Conservation (phyloP, 1,284 basidiomycete genomes). For the Inonotus obliquus region DNA sequence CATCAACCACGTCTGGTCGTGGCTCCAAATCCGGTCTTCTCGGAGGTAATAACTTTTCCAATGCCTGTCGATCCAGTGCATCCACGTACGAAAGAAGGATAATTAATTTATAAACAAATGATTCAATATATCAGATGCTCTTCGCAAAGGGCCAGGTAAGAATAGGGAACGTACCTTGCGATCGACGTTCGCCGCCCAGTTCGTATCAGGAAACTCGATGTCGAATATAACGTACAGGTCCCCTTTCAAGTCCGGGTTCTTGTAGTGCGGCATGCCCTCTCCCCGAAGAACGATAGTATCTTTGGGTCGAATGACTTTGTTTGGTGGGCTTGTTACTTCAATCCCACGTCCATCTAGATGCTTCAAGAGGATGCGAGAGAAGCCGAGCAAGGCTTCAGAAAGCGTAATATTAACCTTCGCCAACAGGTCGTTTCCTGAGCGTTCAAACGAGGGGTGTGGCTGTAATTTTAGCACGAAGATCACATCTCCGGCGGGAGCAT, state of each 20-base stretch:
- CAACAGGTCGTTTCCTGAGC: constrained; percentile 73
- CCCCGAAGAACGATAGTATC: constrained; percentile 71
- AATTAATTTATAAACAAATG: constrained; percentile 6
- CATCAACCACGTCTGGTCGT: constrained; percentile 63
- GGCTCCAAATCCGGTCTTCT: constrained; percentile 72
- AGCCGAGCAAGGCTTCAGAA: constrained; percentile 90
- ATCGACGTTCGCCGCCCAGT: constrained; percentile 64
- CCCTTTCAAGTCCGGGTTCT: constrained; percentile 64
- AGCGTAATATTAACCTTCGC: constrained; percentile 78
- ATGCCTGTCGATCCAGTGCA: constrained; percentile 39
- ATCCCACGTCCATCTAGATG: constrained; percentile 90
- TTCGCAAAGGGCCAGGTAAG: neutral
- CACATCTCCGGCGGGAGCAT: constrained; percentile 80
- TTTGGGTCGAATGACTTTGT: constrained; percentile 72
- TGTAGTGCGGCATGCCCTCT: constrained; percentile 84
- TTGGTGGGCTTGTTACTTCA: constrained; percentile 63
- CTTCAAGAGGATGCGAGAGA: constrained; percentile 80
- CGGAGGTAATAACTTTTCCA: constrained; percentile 64
- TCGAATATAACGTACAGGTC: constrained; percentile 79
- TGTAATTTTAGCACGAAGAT: constrained; percentile 75
- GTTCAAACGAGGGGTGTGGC: constrained; percentile 76
- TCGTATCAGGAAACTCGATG: constrained; percentile 78
- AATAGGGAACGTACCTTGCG: constrained; percentile 38
- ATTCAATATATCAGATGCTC: neutral
- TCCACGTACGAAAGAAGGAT: neutral